Conservation (phyloP, 2,329 filamentous ascomycete genomes). For the Aspergillus pseudoterreus region DNA sequence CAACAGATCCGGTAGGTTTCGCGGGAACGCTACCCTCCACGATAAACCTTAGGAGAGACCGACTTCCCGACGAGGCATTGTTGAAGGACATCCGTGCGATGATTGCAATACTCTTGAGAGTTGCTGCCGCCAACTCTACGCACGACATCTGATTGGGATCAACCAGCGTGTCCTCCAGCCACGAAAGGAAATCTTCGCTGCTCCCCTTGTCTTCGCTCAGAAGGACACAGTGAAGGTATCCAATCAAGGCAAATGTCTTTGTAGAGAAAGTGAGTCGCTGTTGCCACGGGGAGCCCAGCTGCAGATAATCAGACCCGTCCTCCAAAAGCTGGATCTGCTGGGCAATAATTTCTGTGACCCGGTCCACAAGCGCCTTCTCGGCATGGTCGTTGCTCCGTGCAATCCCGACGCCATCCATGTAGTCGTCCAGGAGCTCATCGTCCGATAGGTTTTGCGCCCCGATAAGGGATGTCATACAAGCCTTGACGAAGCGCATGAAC, state of each 20-base stretch:
- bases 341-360: conserved; percentile 67
- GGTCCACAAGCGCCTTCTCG: conserved; percentile 47
- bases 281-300: conserved; percentile 79
- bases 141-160: conserved; percentile 82
- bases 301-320: conserved; percentile 83
- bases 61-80: conserved; percentile 71
- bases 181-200: conserved; percentile 70
- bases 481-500: conserved; percentile 79
- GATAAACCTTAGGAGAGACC: conserved; percentile 79
- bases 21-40: conserved; percentile 71
- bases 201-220: conserved; percentile 80
- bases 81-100: conserved; percentile 71
- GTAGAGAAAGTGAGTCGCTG: conserved; percentile 82
- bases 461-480: conserved; percentile 69
- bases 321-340: conserved; percentile 86
- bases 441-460: conserved; percentile 58
- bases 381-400: conserved; percentile 37
- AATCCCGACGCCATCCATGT: conserved; percentile 58
- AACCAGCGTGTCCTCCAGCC: conserved; percentile 78
- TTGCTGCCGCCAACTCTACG: conserved; percentile 68
- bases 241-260: conserved; percentile 76
- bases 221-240: conserved; percentile 80
- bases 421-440: conserved; percentile 67
- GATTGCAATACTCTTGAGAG: conserved; percentile 77
- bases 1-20: conserved; percentile 66